phyloP scores from a whole-genome alignment of 768 basidiomycete genomes.

The Mycena metata region DNA sequence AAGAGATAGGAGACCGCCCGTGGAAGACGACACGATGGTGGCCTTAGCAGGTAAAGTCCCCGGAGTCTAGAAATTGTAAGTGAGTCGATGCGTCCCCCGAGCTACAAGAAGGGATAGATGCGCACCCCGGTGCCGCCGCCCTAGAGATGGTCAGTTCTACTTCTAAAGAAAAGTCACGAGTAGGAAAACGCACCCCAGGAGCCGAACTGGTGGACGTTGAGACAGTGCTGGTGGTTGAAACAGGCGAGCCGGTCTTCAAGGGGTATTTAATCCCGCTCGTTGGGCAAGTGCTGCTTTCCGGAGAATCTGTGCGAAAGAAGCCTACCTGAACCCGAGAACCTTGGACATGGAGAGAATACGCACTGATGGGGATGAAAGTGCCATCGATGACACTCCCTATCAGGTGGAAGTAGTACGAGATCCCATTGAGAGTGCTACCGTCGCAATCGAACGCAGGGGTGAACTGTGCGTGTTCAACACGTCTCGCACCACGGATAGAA shows the following conservation, averaged over 20 bases:
- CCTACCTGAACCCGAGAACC: not conserved
- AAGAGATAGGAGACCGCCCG: constrained; percentile 56
- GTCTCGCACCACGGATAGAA: not conserved
- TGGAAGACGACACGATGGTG: constrained; percentile 47
- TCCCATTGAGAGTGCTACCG: constrained; percentile 52
- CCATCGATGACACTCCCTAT: constrained; percentile 70
- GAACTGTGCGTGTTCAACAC: constrained; percentile 46
- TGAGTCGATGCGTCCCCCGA: not conserved
- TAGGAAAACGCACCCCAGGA: not conserved
- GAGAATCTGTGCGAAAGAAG: constrained; percentile 51
- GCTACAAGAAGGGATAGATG: not conserved
- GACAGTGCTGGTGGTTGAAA: constrained; percentile 1
- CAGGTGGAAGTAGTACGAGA: constrained; percentile 70
- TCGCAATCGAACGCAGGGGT: constrained; percentile 64
- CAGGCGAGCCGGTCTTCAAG: constrained; percentile 52
- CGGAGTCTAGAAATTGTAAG: constrained; percentile 16
- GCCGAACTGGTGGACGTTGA: too few species aligned
- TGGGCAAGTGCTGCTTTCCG: constrained; percentile 56
- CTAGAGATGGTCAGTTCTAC: not conserved
- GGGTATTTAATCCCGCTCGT: constrained; percentile 63
- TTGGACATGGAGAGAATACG: constrained; percentile 32
- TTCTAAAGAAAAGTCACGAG: not conserved
- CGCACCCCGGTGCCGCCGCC: constrained; percentile 15
- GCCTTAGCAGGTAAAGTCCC: constrained; percentile 49
- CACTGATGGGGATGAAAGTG: constrained; percentile 64